Evolutionary conservation across 352 stramenopile species (phyloP).

Genomic region (Aphanomyces euteiches): DNA sequence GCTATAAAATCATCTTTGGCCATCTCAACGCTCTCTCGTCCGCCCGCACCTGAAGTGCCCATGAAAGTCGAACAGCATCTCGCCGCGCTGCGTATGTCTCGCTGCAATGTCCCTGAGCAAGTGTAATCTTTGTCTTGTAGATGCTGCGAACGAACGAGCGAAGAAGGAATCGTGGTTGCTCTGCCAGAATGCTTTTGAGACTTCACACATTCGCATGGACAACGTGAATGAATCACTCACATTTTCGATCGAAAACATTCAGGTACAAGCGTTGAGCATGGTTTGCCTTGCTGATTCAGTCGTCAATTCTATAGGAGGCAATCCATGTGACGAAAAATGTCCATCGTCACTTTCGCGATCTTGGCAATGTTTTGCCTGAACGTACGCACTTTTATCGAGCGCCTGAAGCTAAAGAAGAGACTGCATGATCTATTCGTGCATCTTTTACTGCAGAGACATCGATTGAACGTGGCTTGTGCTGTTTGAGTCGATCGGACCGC

Average conservation of each 20-base stretch:
- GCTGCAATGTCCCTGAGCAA: background rate
- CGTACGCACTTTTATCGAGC: constrained; percentile 11
- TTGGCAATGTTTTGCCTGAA: constrained; percentile 18
- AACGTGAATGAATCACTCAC: constrained; percentile 29
- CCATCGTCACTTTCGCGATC: constrained; percentile 19
- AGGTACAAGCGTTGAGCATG: background rate
- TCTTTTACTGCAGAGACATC: no score
- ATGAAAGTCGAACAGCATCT: constrained; percentile 25
- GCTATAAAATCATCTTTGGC: constrained; percentile 22
- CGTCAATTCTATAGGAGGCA: constrained; percentile 1
- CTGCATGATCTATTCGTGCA: no score
- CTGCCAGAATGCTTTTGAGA: constrained; percentile 21
- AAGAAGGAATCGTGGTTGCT: background rate
- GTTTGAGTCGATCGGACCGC: no score
- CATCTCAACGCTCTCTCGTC: constrained; percentile 18
- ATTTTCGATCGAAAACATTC: constrained; percentile 29
- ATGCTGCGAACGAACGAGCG: constrained; percentile 17
- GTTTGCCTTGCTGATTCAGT: no score
- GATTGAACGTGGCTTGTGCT: background rate
- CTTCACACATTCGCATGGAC: constrained; percentile 27
- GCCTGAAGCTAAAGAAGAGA: no score
- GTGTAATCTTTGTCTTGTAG: constrained; percentile 3
- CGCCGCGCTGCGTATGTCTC: constrained; percentile 7
- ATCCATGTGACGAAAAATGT: constrained; percentile 30
- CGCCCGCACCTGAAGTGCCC: background rate